Base-by-base conservation (phyloP, 192 early-diverging fungal genomes). In the Radiomyces spectabilis region DNA sequence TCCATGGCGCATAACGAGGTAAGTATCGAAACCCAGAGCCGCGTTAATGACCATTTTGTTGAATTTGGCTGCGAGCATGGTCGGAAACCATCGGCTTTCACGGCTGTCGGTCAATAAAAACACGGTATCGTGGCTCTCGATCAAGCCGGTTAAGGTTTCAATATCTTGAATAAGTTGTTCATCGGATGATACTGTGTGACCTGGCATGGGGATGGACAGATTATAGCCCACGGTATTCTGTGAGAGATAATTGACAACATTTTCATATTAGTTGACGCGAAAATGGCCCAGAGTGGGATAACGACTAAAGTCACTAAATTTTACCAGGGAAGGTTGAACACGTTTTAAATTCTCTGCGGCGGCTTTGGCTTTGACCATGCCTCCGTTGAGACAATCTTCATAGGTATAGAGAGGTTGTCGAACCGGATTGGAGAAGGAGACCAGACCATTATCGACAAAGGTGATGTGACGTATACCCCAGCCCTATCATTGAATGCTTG, bases 391-490 rank as follows among this genome's bases (percentile, higher is more conserved):
- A 58, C 85, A 88, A 59, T 98, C 96, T 13, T 84, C 82, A 69
- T 95, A 98, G 13, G 72, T 72, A 67, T 90, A 98, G 41, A 98
- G 74, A 9, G 96, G 91, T 57, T 98, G 96, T 7, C 96, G 80
- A 10, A 94, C 86, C 10, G 96, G 96, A 69, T 98, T 98, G 16
- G 96, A 98, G 56, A 91, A 93, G 4, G 92, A 93, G 0, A 98
- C 91, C 18, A 72, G 77, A 34, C 87, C 90, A 57, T 82, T 93
- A 63, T 98, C 96, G 4, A 97, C 85, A 73, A 98, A 93, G 8
- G 93, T 93, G 40, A 98, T 93, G 52, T 89, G 77, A 7, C 92
- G 83, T 16, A 97, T 75, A 40, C 94, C 96, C 96, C 96, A 98
- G 30, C 86, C 93, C 85, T 84, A 41, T 5, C 30, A 29, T 1